Evolutionary conservation across 805 yeast species (phyloP).

Genomic region (Cyberlindnera nakhonratchasimensis): DNA sequence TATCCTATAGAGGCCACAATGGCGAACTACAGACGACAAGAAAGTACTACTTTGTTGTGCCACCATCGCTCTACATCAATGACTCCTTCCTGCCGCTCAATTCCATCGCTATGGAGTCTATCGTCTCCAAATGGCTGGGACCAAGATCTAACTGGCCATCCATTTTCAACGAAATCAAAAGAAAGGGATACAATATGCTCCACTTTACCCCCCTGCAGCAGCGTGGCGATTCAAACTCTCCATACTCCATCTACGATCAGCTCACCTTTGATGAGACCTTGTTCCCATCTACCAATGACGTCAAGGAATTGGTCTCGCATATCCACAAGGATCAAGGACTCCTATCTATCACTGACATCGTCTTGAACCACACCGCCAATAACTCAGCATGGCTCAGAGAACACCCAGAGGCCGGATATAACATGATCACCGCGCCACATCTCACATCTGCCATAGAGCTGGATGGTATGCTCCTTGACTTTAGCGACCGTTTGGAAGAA

Average conservation of each 20-base stretch:
- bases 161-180: constrained; percentile 55
- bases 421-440: constrained; percentile 85
- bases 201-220: constrained; percentile 93
- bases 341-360: constrained; percentile 85
- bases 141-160: constrained; percentile 59
- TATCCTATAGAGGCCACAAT: constrained; percentile 46
- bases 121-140: constrained; percentile 92
- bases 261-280: constrained; percentile 64
- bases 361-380: constrained; percentile 91
- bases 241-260: constrained; percentile 89
- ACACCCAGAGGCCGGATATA: constrained; percentile 91
- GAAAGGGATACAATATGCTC: constrained; percentile 89
- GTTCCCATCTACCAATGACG: constrained; percentile 56
- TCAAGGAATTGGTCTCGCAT: constrained; percentile 44
- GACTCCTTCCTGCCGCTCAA: constrained; percentile 64
- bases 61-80: constrained; percentile 64
- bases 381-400: constrained; percentile 82
- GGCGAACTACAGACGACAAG: constrained; percentile 48
- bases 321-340: constrained; percentile 56
- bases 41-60: constrained; percentile 70
- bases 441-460: constrained; percentile 78
- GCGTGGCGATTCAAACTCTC: constrained; percentile 88
- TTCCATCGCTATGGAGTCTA: constrained; percentile 75
- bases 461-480: constrained; percentile 64
- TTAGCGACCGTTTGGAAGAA: constrained; percentile 52